Base-by-base conservation (phyloP, 495 filamentous ascomycete genomes). In the Podospora pseudopauciseta region DNA sequence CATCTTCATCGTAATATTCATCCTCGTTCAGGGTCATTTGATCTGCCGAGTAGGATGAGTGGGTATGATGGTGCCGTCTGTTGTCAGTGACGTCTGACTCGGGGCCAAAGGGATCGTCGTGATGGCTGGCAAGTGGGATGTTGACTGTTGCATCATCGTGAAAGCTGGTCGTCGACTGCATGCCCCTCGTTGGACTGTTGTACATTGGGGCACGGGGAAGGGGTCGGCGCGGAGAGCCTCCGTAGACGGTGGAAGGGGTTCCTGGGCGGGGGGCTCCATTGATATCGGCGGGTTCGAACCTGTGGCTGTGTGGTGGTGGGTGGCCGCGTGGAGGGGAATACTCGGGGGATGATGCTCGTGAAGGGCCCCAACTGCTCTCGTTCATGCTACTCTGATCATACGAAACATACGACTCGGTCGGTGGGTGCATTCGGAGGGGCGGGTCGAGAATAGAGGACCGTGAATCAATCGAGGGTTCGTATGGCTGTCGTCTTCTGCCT, bases 131-230 rank as follows among this genome's bases (percentile, higher is more conserved):
- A 57, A 88, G 86, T 19, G 82, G 86, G 68, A 90, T 94, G 49
- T 79, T 82, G 18, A 86, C 82, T 4, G 84, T 85, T n/a, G 79
- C 80, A 69, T 86, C 85, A 67, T 85, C 86, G 4, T 70, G 75
- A 39, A 84, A 81, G 59, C 73, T 79, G 6, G 67, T 67, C 1
- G 67, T 69, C 27, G 77, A 81, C 66, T 73, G 69, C 20, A 76
- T 71, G 13, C 71, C 73, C 0, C 57, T 59, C 2, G 15, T 64
- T 27, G 84, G 76, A 20, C 76, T 81, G 4, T 88, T 84, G 72
- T 96, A 97, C n/a, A 94, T 80, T 5, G 94, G 95, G 32, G 93
- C 92, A 2, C 92, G 92, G 16, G 94, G 95, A n/a, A 97, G 79
- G n/a, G 94, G 94, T 68, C 92, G 84, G 60, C 91, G 86, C 7